Percentiles rank a stretch among this genome's conserved stretches.
phyloP scores from a whole-genome alignment of 805 yeast genomes.

The Metschnikowia hibisci region DNA sequence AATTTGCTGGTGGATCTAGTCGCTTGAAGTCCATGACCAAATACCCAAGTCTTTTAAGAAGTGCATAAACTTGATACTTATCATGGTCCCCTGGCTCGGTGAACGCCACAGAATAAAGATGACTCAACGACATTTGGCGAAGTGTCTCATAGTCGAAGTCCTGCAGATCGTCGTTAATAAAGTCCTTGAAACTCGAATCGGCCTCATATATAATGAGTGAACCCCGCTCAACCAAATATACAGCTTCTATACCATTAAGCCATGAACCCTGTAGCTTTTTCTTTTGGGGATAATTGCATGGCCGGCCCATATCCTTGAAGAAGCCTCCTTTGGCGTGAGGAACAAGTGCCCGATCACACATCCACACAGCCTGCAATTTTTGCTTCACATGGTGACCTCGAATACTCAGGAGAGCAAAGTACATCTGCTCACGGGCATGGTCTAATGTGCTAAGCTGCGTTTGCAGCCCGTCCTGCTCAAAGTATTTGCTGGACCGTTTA shows the following conservation, averaged over 20 bases:
- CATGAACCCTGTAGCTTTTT: conserved; percentile 31
- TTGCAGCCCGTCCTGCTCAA: conserved; percentile 73
- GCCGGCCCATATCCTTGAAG: conserved; percentile 69
- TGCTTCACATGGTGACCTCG: conserved; percentile 51
- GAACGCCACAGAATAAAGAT: conserved; percentile 54
- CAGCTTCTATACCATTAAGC: conserved; percentile 62
- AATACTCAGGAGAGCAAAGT: conserved; percentile 50
- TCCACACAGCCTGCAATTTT: conserved; percentile 49
- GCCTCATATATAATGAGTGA: conserved; percentile 30
- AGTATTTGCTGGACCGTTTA: conserved; percentile 80
- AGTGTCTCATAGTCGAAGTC: conserved; percentile 23
- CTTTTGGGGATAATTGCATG: conserved; percentile 16
- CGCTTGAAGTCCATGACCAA: conserved; percentile 36
- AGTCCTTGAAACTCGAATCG: conserved; percentile 19
- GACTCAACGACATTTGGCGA: conserved; percentile 53
- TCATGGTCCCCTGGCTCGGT: conserved; percentile 38
- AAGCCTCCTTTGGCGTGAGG: conserved; percentile 63
- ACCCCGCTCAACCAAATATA: conserved; percentile 82
- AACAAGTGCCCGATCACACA: conserved; percentile 29
- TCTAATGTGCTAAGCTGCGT: conserved; percentile 47
- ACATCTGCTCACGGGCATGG: conserved; percentile 67
- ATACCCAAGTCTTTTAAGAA: conserved; percentile 76
- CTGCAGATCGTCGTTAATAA: conserved; percentile 19
- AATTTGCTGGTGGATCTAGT: not conserved
- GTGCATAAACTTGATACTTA: conserved; percentile 62